Percentiles rank a stretch among this genome's conserved stretches.
These are phyloP conservation scores for Calonectria honghensis DNA, from an alignment of 2,329 filamentous ascomycete species.

Conservation along the genomic window DNA sequence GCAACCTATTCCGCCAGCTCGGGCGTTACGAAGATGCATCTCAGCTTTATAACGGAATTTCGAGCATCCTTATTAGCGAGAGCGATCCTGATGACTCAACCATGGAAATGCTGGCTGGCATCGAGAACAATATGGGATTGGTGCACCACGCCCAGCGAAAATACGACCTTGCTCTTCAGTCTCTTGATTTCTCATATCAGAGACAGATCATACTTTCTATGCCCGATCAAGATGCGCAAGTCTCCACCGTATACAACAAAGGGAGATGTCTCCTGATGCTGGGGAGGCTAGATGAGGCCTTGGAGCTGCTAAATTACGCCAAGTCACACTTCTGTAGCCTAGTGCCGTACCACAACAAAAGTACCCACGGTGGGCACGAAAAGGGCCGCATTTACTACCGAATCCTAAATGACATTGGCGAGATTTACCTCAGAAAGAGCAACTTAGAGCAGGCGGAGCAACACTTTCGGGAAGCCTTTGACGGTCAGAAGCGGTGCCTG, in stretches of 20 bases:
- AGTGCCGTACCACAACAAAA: neutral
- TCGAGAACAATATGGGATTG: conserved; percentile 25
- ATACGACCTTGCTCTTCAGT: conserved; percentile 8
- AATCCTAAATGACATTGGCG: conserved; percentile 26
- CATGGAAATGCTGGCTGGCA: conserved; percentile 23
- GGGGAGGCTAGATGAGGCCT: neutral
- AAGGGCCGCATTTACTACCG: conserved; percentile 1
- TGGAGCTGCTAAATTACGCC: neutral
- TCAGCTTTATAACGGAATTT: conserved; percentile 15
- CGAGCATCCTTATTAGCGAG: neutral
- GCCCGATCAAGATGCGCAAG: neutral
- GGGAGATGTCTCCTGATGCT: conserved; percentile 12
- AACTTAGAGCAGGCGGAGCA: conserved; percentile 20
- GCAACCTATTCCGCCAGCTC: conserved; percentile 24
- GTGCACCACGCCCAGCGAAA: conserved; percentile 15
- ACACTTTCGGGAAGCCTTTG: conserved; percentile 7
- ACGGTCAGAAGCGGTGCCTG: neutral
- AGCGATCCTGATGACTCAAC: conserved; percentile 3
- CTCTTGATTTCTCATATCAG: neutral
- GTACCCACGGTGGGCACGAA: neutral
- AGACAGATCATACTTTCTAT: neutral
- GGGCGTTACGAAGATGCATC: conserved; percentile 25
- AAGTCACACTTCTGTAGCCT: conserved; percentile 5
- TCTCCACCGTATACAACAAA: conserved; percentile 20
- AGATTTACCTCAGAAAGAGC: conserved; percentile 10